Evolutionary conservation across 2,329 filamentous ascomycete species (phyloP).

Genomic region (Pezicula radicicola): DNA sequence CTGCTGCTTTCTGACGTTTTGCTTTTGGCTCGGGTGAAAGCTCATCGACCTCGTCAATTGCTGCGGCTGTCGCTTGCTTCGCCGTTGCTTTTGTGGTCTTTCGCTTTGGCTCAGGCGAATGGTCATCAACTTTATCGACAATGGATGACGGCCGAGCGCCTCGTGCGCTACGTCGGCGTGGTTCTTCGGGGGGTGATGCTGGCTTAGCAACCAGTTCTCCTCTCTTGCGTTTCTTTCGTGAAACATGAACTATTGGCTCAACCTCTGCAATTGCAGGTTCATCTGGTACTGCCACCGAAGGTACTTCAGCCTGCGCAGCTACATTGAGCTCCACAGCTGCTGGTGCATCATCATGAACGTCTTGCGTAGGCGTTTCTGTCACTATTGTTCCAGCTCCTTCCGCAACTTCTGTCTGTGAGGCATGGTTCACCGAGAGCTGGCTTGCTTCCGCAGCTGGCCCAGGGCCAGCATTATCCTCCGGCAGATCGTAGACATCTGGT

Average conservation of each 20-base stretch:
- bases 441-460: not conserved
- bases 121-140: constrained; percentile 24
- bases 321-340: not conserved
- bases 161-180: not conserved
- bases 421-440: constrained; percentile 19
- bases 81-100: too few species aligned
- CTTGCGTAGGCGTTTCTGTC: not conserved
- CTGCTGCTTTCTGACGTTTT: too few species aligned
- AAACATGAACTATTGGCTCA: constrained; percentile 9
- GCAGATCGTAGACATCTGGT: constrained; percentile 19
- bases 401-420: constrained; percentile 42
- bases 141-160: not conserved
- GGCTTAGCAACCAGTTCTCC: not conserved
- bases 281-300: not conserved
- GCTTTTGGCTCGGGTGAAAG: constrained; percentile 22
- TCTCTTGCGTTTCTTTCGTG: constrained; percentile 22
- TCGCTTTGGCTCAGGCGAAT: constrained; percentile 22
- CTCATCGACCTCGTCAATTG: constrained; percentile 23
- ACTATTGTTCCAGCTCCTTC: constrained; percentile 17
- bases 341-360: not conserved
- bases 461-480: constrained; percentile 9
- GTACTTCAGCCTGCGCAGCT: not conserved
- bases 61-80: too few species aligned
- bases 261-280: not conserved
- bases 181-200: constrained; percentile 3